Evolutionary conservation across 176 grass and related monocot genomes (phyloP), one percentile per base, ranked within the genome.

Genomic region (Carex kokanica): DNA sequence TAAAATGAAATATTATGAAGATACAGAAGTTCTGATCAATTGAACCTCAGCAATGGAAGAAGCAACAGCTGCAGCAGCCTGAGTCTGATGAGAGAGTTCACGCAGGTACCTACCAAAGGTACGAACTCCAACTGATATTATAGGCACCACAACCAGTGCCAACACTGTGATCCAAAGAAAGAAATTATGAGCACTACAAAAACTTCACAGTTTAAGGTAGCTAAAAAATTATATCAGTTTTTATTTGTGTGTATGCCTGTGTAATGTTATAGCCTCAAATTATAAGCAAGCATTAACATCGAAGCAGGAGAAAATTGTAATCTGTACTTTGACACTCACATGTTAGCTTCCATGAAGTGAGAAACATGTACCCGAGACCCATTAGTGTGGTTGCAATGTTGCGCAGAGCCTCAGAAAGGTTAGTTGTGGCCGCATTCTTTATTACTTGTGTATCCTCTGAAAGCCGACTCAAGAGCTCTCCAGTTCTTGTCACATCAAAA

Each of bases 371-470:
- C 57, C 84, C 86, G 80, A 99, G 93, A 78, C 96, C 96, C 81
- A 99, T 95, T 83, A 89, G 63, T 41, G 89, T 99, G 60, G 93
- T 99, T 61, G 93, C 89, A 69, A 92, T 63, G 85, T 89, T 99
- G 68, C 96, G 89, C 79, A 99, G 84, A 55, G 96, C 93, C 81
- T 99, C 91, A n/a, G 96, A 99, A 79, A 99, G 78, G 84, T 93
- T 99, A 36, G 96, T 99, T 78, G 96, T 99, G 52, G 96, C 96
- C 2, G 96, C 96, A 89, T 99, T 99, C 84, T 99, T 99, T 84
- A 95, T 99, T 78, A 99, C 93, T 83, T 99, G 93, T 65, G 96
- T 99, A 86, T 99, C 96, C 87, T 99, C 96, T 88, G 93, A 99
- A 80, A 99, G 88, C 71, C 93, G 92, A 81, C 96, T 99, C 88